These are phyloP conservation scores for Suhomyces faveliae DNA, from an alignment of 805 yeast genomes.

Conservation along the genomic window DNA sequence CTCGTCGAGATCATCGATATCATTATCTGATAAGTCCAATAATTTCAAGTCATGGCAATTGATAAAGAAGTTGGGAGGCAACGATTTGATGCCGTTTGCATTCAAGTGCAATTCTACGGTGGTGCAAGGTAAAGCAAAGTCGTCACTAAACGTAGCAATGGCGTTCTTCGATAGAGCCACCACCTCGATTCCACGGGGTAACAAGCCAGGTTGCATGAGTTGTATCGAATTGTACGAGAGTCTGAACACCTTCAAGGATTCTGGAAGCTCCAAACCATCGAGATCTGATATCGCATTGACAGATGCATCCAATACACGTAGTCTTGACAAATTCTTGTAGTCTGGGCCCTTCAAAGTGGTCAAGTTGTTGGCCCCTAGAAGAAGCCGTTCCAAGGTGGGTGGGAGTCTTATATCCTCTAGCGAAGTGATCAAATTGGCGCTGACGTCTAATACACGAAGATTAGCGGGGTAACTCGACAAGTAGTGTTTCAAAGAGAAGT, in stretches of 20 bases:
- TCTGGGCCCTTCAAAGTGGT: slow-evolving; percentile 13
- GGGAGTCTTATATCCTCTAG: slow-evolving; percentile 14
- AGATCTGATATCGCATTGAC: slow-evolving; percentile 13
- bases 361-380: slow-evolving; percentile 16
- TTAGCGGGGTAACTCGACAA: not conserved
- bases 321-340: slow-evolving; percentile 3
- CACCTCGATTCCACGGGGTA: slow-evolving; percentile 14
- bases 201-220: slow-evolving; percentile 4
- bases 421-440: slow-evolving; percentile 15
- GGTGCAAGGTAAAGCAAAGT: slow-evolving; percentile 12
- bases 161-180: slow-evolving; percentile 17
- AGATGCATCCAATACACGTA: slow-evolving; percentile 14
- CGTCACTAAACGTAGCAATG: slow-evolving; percentile 8
- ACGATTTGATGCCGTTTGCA: slow-evolving; percentile 13
- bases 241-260: slow-evolving; percentile 9
- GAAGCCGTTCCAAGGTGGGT: slow-evolving; percentile 10
- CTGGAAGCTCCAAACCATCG: slow-evolving; percentile 12
- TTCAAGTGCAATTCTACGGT: slow-evolving; percentile 15
- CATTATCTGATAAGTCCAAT: slow-evolving; percentile 16
- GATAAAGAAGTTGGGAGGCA: slow-evolving; percentile 15
- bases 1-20: slow-evolving; percentile 24
- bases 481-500: slow-evolving; percentile 2
- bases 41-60: slow-evolving; percentile 8
- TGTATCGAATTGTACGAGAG: slow-evolving; percentile 15
- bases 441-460: slow-evolving; percentile 12